A percentile compares a stretch with the other conserved stretches of the same genome.
phyloP scores from a whole-genome alignment of 2,329 filamentous ascomycete genomes.

The Microcera coccophila region DNA sequence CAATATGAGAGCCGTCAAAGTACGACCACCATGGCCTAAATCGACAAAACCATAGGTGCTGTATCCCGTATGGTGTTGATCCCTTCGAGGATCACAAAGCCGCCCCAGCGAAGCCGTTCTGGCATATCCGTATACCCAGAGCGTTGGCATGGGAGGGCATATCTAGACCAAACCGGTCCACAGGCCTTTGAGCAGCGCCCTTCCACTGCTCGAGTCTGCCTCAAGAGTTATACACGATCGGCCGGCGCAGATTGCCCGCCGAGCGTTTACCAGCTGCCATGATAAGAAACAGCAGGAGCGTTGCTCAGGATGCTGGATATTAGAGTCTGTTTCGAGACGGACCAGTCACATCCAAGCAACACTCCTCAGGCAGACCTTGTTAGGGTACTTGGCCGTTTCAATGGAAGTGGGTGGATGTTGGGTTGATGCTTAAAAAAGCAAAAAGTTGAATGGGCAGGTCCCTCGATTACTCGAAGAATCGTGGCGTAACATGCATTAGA shows the following conservation, averaged over 20 bases:
- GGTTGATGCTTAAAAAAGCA: constrained; percentile 40
- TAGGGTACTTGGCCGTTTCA: constrained; percentile 31
- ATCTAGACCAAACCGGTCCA: constrained; percentile 54
- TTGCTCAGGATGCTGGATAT: constrained; percentile 38
- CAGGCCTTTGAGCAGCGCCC: constrained; percentile 42
- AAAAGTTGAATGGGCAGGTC: constrained; percentile 37
- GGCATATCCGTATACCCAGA: constrained; percentile 46
- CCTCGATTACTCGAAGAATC: constrained; percentile 31
- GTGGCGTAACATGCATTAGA: constrained; percentile 36
- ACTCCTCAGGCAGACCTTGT: constrained; percentile 42
- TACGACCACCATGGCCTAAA: constrained; percentile 51
- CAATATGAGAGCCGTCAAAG: constrained; percentile 55
- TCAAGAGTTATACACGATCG: constrained; percentile 40
- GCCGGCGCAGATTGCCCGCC: constrained; percentile 35
- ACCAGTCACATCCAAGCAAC: constrained; percentile 42
- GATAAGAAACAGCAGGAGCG: constrained; percentile 5
- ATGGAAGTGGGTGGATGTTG: constrained; percentile 37
- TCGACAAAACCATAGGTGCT: constrained; percentile 55
- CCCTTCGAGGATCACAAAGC: constrained; percentile 47
- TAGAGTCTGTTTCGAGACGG: constrained; percentile 47
- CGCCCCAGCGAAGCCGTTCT: constrained; percentile 49
- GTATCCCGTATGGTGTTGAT: constrained; percentile 41
- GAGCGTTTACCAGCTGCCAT: constrained; percentile 25
- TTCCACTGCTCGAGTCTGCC: constrained; percentile 44
- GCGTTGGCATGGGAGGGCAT: constrained; percentile 50